Conservation (phyloP, 441 rosid genomes). For the Iberis amara region DNA sequence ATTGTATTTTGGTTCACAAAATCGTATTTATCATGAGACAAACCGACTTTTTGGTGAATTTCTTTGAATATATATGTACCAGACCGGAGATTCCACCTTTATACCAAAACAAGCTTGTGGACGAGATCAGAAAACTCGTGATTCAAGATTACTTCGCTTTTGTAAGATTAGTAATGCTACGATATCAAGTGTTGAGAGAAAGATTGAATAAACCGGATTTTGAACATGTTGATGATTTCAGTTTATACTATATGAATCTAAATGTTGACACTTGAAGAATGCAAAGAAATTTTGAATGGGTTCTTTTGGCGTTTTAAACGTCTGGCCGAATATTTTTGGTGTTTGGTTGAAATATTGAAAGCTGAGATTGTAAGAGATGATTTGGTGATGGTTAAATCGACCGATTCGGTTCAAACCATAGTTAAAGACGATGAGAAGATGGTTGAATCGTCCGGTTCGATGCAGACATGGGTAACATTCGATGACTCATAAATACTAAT, state of each 20-base stretch:
- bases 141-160: slow-evolving; percentile 48
- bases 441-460: neutral
- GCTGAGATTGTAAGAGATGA: neutral
- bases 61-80: slow-evolving; percentile 36
- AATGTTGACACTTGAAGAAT: slow-evolving; percentile 42
- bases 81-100: slow-evolving; percentile 47
- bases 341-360: slow-evolving; percentile 36
- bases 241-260: slow-evolving; percentile 33
- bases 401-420: slow-evolving; percentile 3
- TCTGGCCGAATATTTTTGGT: slow-evolving; percentile 55
- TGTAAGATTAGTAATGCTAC: slow-evolving; percentile 38
- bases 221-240: slow-evolving; percentile 29
- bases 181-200: slow-evolving; percentile 39
- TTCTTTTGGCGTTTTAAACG: slow-evolving; percentile 41
- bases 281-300: slow-evolving; percentile 32
- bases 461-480: slow-evolving; percentile 25
- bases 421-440: slow-evolving; percentile 11
- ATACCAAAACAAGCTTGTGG: slow-evolving; percentile 44
- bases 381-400: slow-evolving; percentile 4
- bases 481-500: slow-evolving; percentile 4
- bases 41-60: slow-evolving; percentile 34
- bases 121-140: slow-evolving; percentile 54
- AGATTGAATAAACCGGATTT: slow-evolving; percentile 31
- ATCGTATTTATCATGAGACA: slow-evolving; percentile 24
- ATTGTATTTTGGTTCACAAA: slow-evolving; percentile 17